phyloP scores from a whole-genome alignment of 805 yeast genomes.

The Ogataea chonburiensis region DNA sequence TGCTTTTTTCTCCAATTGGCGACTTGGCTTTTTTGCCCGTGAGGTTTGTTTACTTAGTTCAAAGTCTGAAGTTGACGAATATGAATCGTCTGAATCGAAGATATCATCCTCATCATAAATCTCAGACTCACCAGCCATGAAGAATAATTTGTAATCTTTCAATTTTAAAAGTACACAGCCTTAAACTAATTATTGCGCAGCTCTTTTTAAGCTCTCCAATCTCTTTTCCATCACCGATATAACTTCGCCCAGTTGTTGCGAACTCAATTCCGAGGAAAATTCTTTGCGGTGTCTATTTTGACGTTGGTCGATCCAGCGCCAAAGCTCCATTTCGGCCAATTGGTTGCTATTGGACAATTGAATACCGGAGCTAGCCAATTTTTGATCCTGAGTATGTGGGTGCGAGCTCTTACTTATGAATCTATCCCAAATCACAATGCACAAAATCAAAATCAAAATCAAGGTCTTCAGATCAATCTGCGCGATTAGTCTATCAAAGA shows the following conservation, averaged over 20 bases:
- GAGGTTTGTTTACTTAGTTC: slow-evolving; percentile 22
- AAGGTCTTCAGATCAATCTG: slow-evolving; percentile 26
- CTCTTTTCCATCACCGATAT: slow-evolving; percentile 44
- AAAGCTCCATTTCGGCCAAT: slow-evolving; percentile 54
- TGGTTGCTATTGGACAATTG: slow-evolving; percentile 26
- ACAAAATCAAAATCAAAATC: slow-evolving; percentile 20
- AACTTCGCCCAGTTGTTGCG: slow-evolving; percentile 47
- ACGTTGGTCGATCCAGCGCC: slow-evolving; percentile 64
- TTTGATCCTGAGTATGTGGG: not conserved
- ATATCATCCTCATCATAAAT: slow-evolving; percentile 25
- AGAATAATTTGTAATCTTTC: slow-evolving; percentile 3
- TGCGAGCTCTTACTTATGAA: slow-evolving; percentile 3
- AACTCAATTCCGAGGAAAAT: slow-evolving; percentile 4
- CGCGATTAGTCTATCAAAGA: slow-evolving; percentile 16
- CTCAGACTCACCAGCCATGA: slow-evolving; percentile 10
- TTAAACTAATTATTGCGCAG: slow-evolving; percentile 4
- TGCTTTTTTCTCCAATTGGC: slow-evolving; percentile 16
- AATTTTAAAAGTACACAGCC: slow-evolving; percentile 4
- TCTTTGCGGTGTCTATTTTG: not conserved
- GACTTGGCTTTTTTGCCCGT: slow-evolving; percentile 14
- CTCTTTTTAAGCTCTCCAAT: slow-evolving; percentile 35
- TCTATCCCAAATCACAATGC: slow-evolving; percentile 22
- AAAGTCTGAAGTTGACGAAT: slow-evolving; percentile 28
- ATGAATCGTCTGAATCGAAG: slow-evolving; percentile 25
- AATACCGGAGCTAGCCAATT: not conserved